Base-by-base conservation (phyloP, 2,329 filamentous ascomycete species). In the Myrmaecium sp. region DNA sequence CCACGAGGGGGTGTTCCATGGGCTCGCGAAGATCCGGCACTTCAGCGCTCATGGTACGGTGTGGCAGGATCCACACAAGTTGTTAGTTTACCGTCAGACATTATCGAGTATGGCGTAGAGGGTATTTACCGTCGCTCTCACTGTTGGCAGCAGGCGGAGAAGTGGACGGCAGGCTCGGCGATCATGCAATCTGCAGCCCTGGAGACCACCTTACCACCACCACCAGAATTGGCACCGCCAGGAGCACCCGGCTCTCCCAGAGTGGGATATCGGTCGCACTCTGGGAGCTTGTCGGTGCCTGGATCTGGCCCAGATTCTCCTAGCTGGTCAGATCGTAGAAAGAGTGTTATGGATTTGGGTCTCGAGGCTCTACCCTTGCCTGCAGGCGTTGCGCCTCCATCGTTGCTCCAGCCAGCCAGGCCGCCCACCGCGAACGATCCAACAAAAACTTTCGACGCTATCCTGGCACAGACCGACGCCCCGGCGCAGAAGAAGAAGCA, bases 1-100 rank as follows among this genome's bases (percentile, higher is more conserved):
- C 74, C 78, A 0, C 67, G 77, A 41, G 74, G 74, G 11, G 72
- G 73, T 29, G 61, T 70, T 0, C 79, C 80, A 1, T 89, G 80
- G 80, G 60, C 73, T 23, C 66, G 70, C 29, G 74, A 76, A 28
- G 66, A 68, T 30, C 50, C 46, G 8, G 39, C 35, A 19, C 59
- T 62, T 17, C 57, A 69, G 25, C 64, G 74, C 9, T 69, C 71
- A 41, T 81, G 76, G 76, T 81, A 79, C 48, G 69, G 76, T 36
- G 69, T 79, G 4, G 72, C 77, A 3, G 80, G 76, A 19, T 63
- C 68, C 20, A 59, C 60, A 14, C 66, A 64, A 21, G 60, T 75
- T 6, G 70, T 76, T 21, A 64, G 55, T 33, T 47, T 77, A 5
- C 71, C 74, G 1, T 63, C 62, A 1, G 70, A 77, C 39, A 53